phyloP scores from a whole-genome alignment of 768 basidiomycete species.

The Phanerochaete sordida region DNA sequence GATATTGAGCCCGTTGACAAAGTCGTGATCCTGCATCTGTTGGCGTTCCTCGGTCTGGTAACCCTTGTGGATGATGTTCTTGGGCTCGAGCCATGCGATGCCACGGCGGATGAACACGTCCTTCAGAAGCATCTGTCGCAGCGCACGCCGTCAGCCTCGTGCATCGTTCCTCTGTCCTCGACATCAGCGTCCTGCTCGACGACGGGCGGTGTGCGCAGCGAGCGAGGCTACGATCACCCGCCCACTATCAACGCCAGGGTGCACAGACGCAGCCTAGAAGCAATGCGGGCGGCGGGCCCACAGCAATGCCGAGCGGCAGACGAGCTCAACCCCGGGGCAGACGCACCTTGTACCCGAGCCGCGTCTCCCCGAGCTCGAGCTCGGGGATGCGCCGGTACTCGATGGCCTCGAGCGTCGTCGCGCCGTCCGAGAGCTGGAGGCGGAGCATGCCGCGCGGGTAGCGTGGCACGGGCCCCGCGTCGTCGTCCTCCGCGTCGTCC shows the following conservation, averaged over 20 bases:
- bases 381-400: constrained; percentile 70
- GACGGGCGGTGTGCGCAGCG: no score
- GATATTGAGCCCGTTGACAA: constrained; percentile 54
- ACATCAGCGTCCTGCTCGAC: background rate
- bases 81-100: constrained; percentile 74
- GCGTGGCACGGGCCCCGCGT: constrained; percentile 72
- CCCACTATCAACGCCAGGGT: background rate
- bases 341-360: constrained; percentile 77
- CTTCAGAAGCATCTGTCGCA: constrained; percentile 60
- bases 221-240: no score
- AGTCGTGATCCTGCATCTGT: constrained; percentile 48
- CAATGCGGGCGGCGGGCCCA: background rate
- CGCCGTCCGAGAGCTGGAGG: constrained; percentile 79
- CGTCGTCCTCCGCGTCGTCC: constrained; percentile 49
- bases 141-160: background rate
- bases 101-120: constrained; percentile 66
- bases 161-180: background rate
- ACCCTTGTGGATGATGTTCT: constrained; percentile 56
- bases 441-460: constrained; percentile 81
- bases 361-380: constrained; percentile 70
- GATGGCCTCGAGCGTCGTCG: constrained; percentile 61
- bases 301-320: background rate
- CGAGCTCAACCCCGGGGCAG: background rate
- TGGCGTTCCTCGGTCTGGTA: constrained; percentile 66
- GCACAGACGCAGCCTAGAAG: background rate